A percentile compares a stretch with the other conserved stretches of the same genome.
Evolutionary conservation across 208 protist genomes (phyloP).

Genomic region (Phytomonas serpens): DNA sequence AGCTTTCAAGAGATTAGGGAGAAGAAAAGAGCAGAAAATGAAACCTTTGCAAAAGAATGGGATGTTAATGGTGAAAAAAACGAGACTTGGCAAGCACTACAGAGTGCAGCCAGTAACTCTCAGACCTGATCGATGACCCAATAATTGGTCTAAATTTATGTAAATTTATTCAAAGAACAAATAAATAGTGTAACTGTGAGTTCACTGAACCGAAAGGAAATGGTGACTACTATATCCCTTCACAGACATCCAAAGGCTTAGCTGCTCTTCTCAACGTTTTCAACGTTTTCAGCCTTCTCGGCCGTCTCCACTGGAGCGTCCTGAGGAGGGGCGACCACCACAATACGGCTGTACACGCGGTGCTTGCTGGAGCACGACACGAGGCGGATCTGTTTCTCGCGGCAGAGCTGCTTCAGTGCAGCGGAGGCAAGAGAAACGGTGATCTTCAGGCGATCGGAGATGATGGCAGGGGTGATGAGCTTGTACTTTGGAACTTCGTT

Average conservation of each 20-base stretch:
- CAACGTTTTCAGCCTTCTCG: slow-evolving; percentile 15
- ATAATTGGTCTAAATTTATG: background rate
- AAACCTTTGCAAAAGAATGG: background rate
- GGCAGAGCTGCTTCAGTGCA: slow-evolving; percentile 84
- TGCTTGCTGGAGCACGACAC: slow-evolving; percentile 72
- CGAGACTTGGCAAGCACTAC: background rate
- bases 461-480: slow-evolving; percentile 86
- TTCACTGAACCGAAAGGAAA: background rate
- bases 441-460: slow-evolving; percentile 87
- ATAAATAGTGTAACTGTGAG: background rate
- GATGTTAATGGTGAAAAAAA: slow-evolving; percentile 6
- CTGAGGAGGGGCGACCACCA: slow-evolving; percentile 23
- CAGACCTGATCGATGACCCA: background rate
- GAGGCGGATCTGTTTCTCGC: slow-evolving; percentile 69
- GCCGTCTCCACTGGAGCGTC: slow-evolving; percentile 21
- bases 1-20: background rate
- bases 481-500: slow-evolving; percentile 90
- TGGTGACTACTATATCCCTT: background rate
- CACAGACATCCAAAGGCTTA: slow-evolving; percentile 1
- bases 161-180: slow-evolving; percentile 1
- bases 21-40: slow-evolving; percentile 8
- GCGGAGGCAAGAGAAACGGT: slow-evolving; percentile 73
- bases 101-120: background rate
- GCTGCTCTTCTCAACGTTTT: slow-evolving; percentile 13
- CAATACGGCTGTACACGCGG: slow-evolving; percentile 75